Base-by-base conservation (phyloP, 257 asterid species). In the Hygrophila difformis region DNA sequence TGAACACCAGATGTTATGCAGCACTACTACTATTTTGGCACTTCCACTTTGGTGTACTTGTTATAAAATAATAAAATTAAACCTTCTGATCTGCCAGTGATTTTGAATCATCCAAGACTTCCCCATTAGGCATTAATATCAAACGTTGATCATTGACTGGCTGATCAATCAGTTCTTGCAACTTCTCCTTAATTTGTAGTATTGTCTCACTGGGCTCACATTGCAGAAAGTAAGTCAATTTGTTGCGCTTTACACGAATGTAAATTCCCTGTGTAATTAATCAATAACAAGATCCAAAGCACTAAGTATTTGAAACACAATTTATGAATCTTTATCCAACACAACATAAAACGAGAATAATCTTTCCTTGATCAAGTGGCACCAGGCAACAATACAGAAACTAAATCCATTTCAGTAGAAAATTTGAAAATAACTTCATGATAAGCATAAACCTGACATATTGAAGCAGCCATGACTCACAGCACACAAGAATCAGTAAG, bases 1-100 rank as follows among this genome's bases (percentile, higher is more conserved):
- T 1, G 31, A 26, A 26, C 31, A 26, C n/a, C n/a, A 26, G 31
- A 26, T 26, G 8, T 8, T 26, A n/a, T n/a, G n/a, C n/a, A n/a
- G n/a, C n/a, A n/a, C n/a, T n/a, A n/a, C n/a, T n/a, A n/a, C n/a
- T n/a, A n/a, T n/a, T n/a, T n/a, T n/a, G n/a, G n/a, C n/a, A n/a
- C n/a, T n/a, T n/a, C n/a, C n/a, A n/a, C n/a, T n/a, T 47, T 28
- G n/a, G 9, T 14, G 39, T 35, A 51, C 20, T 47, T 24, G 19
- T 51, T 18, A 58, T 20, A 13, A 24, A 10, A 33, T 33, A 23
- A 17, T 15, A 50, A 39, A 24, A 39, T 46, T 5, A 7, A 59
- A 89, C 97, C 88, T 79, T 82, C 64, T 85, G 96, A 73, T 85
- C 94, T 18, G 96, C 97, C 49, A 85, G 71, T 18, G 97, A 58